Evolutionary conservation across 2,329 filamentous ascomycete genomes (phyloP).

Genomic region (Diaporthe nobilis): DNA sequence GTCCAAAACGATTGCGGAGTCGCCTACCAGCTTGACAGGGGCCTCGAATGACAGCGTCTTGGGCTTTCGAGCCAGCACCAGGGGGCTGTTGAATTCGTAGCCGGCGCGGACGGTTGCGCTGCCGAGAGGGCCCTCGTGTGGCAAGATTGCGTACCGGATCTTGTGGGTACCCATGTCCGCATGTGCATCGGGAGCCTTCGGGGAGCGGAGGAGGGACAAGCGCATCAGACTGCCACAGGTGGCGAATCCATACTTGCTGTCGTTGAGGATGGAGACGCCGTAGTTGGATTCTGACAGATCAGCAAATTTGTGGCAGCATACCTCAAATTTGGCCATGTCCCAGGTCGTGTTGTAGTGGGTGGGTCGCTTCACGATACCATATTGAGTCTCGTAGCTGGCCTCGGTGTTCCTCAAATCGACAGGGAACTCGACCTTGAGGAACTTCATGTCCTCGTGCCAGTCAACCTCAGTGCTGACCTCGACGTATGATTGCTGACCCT

Average conservation of each 20-base stretch:
- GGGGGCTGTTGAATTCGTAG: constrained; percentile 90
- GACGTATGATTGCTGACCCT: constrained; percentile 77
- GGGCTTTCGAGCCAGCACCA: constrained; percentile 67
- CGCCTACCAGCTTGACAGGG: constrained; percentile 78
- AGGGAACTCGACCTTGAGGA: constrained; percentile 98
- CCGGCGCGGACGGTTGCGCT: constrained; percentile 84
- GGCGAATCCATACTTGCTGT: constrained; percentile 96
- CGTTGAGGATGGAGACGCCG: constrained; percentile 93
- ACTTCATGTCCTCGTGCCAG: constrained; percentile 97
- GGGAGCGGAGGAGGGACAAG: constrained; percentile 85
- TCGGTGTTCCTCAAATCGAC: constrained; percentile 92
- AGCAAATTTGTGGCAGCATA: constrained; percentile 95
- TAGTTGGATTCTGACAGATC: constrained; percentile 91
- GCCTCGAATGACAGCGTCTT: constrained; percentile 48
- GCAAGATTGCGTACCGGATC: constrained; percentile 92
- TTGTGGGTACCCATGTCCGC: constrained; percentile 93
- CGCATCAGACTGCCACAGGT: constrained; percentile 92
- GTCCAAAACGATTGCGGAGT: constrained; percentile 82
- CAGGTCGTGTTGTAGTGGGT: constrained; percentile 97
- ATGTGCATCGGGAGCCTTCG: constrained; percentile 93
- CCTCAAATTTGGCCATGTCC: constrained; percentile 96
- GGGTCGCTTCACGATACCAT: constrained; percentile 87
- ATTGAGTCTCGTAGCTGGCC: constrained; percentile 95
- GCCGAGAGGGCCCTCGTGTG: constrained; percentile 81
- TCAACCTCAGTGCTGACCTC: constrained; percentile 90